Evolutionary conservation across 2,329 filamentous ascomycete genomes (phyloP).

Genomic region (Diplodia corticola): DNA sequence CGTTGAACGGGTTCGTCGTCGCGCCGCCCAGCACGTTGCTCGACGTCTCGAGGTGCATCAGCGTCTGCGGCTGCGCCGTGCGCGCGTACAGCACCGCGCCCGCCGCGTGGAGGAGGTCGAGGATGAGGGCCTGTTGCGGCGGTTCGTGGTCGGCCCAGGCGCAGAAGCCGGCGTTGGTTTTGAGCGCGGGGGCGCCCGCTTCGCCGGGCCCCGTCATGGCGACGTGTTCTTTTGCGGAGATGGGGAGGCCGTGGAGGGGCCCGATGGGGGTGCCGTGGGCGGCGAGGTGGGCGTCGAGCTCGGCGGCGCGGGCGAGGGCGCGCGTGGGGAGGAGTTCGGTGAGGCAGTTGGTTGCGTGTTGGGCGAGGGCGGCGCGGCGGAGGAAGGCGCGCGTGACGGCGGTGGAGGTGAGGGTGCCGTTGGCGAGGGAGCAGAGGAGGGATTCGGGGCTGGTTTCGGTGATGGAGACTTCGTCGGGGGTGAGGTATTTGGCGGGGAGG

Average conservation of each 20-base stretch:
- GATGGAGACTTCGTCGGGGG: conserved; percentile 34
- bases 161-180: conserved; percentile 53
- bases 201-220: conserved; percentile 45
- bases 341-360: conserved; percentile 54
- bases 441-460: conserved; percentile 40
- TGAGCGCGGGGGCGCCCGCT: conserved; percentile 28
- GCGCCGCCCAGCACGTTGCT: conserved; percentile 53
- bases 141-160: conserved; percentile 38
- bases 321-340: conserved; percentile 43
- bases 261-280: conserved; percentile 40
- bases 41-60: conserved; percentile 56
- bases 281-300: conserved; percentile 35
- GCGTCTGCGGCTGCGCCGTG: conserved; percentile 57
- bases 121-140: conserved; percentile 26
- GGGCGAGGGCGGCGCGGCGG: conserved; percentile 56
- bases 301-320: conserved; percentile 37
- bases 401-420: conserved; percentile 30
- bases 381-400: conserved; percentile 57
- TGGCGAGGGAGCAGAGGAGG: conserved; percentile 33
- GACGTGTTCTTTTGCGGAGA: conserved; percentile 53
- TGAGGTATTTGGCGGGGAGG: conserved; percentile 46
- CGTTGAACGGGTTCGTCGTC: conserved; percentile 57
- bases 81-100: conserved; percentile 55
- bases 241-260: conserved; percentile 53
- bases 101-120: conserved; percentile 33